Percentiles rank a stretch among this genome's conserved stretches.
Evolutionary conservation across 805 yeast species (phyloP).

Genomic region (Ogataea trehalophila): DNA sequence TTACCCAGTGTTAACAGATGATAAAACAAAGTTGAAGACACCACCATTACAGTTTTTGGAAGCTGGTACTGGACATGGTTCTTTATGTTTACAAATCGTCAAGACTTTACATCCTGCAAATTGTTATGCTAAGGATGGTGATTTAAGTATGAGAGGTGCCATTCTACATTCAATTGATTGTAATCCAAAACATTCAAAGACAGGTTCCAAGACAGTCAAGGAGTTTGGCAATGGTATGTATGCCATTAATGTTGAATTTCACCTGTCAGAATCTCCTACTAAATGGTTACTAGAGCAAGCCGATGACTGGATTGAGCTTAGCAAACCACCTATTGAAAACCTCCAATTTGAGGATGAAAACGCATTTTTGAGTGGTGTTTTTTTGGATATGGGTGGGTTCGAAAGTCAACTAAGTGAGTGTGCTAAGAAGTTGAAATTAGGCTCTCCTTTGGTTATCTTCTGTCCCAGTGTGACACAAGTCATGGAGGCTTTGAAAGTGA

Average conservation of each 20-base stretch:
- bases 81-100: conserved; percentile 40
- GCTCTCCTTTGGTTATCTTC: conserved; percentile 40
- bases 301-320: conserved; percentile 20
- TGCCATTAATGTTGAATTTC: conserved; percentile 40
- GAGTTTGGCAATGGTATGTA: conserved; percentile 41
- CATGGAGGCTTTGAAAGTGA: conserved; percentile 33
- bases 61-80: conserved; percentile 56
- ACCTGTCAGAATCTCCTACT: conserved; percentile 36
- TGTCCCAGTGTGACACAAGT: conserved; percentile 47
- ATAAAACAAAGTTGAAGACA: conserved; percentile 5
- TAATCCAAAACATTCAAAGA: conserved; percentile 33
- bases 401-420: conserved; percentile 31
- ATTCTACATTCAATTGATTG: conserved; percentile 43
- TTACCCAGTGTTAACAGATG: conserved; percentile 27
- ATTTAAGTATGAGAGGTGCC: conserved; percentile 34
- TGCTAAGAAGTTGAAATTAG: conserved; percentile 32
- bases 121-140: conserved; percentile 23
- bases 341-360: conserved; percentile 17
- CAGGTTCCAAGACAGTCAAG: conserved; percentile 38
- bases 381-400: conserved; percentile 44
- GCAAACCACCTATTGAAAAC: conserved; percentile 7
- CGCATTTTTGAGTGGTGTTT: conserved; percentile 38
- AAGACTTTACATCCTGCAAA: conserved; percentile 41
- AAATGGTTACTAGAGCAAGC: conserved; percentile 33
- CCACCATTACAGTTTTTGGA: conserved; percentile 40